Evolutionary conservation across 169 alveolate species (phyloP).

Genomic region (Cyclospora cayetanensis): DNA sequence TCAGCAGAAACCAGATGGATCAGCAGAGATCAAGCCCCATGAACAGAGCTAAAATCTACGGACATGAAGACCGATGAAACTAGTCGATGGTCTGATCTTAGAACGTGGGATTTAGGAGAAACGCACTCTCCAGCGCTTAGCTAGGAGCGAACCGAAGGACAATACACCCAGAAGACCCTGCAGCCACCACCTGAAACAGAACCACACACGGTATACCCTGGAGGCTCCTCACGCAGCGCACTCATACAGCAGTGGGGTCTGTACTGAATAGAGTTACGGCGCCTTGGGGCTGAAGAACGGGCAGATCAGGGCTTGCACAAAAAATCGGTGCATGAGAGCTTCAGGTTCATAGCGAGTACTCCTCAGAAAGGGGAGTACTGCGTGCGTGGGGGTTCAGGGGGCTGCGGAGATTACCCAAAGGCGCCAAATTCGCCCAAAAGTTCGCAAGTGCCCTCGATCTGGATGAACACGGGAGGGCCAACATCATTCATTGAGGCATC

Average conservation of each 20-base stretch:
- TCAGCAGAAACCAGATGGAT: too few species aligned
- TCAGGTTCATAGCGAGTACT: too few species aligned
- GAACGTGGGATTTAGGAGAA: not conserved
- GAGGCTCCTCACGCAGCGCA: not conserved
- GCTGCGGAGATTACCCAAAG: conserved; percentile 22
- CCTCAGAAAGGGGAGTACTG: too few species aligned
- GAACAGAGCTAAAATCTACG: too few species aligned
- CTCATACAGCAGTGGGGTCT: not conserved
- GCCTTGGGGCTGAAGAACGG: too few species aligned
- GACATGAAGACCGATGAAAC: not conserved
- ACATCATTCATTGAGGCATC: too few species aligned
- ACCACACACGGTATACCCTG: not conserved
- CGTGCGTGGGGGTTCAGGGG: too few species aligned
- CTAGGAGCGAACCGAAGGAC: conserved; percentile 44
- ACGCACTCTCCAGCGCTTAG: conserved; percentile 43
- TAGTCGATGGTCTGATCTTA: not conserved
- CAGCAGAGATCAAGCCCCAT: too few species aligned
- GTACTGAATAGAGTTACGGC: too few species aligned
- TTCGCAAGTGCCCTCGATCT: not conserved
- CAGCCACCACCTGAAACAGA: conserved; percentile 59
- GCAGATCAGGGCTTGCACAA: too few species aligned
- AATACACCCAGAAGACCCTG: conserved; percentile 59
- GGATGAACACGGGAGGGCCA: too few species aligned
- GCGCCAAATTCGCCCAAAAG: not conserved
- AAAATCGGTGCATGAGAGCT: too few species aligned